phyloP scores from a whole-genome alignment of 2,329 filamentous ascomycete genomes.

The Lecanoromycetidae sp. region DNA sequence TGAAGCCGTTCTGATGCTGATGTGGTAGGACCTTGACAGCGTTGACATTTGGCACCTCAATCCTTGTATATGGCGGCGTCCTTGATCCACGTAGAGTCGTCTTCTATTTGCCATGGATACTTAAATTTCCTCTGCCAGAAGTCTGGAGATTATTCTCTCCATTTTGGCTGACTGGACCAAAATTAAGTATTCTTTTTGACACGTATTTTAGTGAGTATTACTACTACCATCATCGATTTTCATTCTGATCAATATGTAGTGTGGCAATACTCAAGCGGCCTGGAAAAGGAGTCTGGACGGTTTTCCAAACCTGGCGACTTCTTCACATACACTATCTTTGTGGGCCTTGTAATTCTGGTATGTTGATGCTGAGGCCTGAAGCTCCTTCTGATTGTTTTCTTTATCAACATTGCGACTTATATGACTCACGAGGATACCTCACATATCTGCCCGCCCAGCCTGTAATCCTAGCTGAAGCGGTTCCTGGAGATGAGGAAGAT shows the following conservation, averaged over 20 bases:
- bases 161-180: constrained; percentile 46
- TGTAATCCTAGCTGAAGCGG: constrained; percentile 60
- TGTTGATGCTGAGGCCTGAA: constrained; percentile 42
- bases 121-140: constrained; percentile 45
- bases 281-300: constrained; percentile 60
- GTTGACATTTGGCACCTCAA: constrained; percentile 50
- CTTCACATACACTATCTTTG: constrained; percentile 66
- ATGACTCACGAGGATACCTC: constrained; percentile 39
- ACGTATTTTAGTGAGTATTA: constrained; percentile 54
- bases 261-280: constrained; percentile 62
- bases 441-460: constrained; percentile 68
- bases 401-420: too few species aligned
- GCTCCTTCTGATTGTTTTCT: too few species aligned
- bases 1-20: constrained; percentile 35
- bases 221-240: too few species aligned
- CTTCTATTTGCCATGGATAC: constrained; percentile 43
- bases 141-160: constrained; percentile 47
- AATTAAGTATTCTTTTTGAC: constrained; percentile 53
- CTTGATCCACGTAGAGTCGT: constrained; percentile 41
- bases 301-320: constrained; percentile 68
- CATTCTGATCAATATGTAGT: constrained; percentile 42
- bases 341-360: constrained; percentile 64
- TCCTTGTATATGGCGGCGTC: constrained; percentile 47
- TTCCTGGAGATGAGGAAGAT: constrained; percentile 79
- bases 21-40: constrained; percentile 53